Percentiles rank a stretch among this genome's conserved stretches.
Conservation (phyloP, 1,284 basidiomycete species). For the Heterobasidion parviporum region DNA sequence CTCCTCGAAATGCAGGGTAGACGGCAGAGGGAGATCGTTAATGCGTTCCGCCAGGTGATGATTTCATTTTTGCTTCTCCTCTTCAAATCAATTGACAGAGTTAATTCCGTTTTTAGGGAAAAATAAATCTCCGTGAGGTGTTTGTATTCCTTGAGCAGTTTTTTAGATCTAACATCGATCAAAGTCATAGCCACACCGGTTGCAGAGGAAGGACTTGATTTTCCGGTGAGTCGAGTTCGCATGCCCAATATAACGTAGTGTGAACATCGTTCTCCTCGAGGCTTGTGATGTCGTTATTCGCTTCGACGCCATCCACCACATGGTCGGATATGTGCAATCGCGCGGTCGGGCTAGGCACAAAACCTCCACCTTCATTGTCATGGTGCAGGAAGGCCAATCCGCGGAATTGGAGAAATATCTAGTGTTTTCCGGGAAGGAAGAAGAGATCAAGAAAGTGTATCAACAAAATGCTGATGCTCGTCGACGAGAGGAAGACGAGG, state of each 20-base stretch:
- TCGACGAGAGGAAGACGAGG: slow-evolving; percentile 37
- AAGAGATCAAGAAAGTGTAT: slow-evolving; percentile 53
- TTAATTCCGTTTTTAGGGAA: slow-evolving; percentile 20
- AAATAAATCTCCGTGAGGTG: slow-evolving; percentile 55
- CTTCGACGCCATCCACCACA: slow-evolving; percentile 68
- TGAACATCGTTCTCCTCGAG: slow-evolving; percentile 24
- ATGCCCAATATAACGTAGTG: slow-evolving; percentile 2
- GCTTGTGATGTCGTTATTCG: slow-evolving; percentile 80
- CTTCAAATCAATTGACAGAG: not conserved
- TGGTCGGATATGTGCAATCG: slow-evolving; percentile 79
- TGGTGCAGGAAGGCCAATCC: slow-evolving; percentile 58
- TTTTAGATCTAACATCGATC: too few species aligned
- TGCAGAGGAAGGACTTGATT: slow-evolving; percentile 84
- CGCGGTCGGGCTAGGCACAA: slow-evolving; percentile 74
- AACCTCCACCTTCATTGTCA: slow-evolving; percentile 68
- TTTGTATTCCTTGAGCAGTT: too few species aligned
- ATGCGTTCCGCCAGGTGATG: slow-evolving; percentile 43
- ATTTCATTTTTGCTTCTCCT: not conserved
- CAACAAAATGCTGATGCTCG: slow-evolving; percentile 32
- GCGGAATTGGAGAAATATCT: slow-evolving; percentile 49
- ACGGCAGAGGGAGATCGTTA: slow-evolving; percentile 51
- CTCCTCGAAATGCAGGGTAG: slow-evolving; percentile 43
- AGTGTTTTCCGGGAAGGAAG: slow-evolving; percentile 50
- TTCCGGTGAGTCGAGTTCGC: slow-evolving; percentile 43
- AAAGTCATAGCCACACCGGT: slow-evolving; percentile 77